Percentiles rank a stretch among this genome's conserved stretches.
phyloP scores from a whole-genome alignment of 345 rosid genomes.

The Durio zibethinus region DNA sequence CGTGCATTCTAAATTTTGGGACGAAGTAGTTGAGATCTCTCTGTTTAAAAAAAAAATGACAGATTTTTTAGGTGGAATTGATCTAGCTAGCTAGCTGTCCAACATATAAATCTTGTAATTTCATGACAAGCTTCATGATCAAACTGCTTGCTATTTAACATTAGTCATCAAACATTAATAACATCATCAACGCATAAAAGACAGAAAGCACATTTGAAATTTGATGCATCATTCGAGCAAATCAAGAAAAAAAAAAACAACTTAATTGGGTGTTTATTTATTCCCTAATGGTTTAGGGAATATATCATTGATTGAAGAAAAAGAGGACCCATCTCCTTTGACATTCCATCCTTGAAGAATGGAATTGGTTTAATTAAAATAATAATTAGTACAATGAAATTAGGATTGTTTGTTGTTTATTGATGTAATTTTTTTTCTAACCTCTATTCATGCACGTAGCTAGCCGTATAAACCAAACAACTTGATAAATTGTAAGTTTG shows the following conservation, averaged over 20 bases:
- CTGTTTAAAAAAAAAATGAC: too few species aligned
- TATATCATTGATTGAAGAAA: slow-evolving; percentile 22
- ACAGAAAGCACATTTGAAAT: neutral
- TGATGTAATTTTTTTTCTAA: slow-evolving; percentile 4
- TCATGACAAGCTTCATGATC: neutral
- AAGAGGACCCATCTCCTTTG: slow-evolving; percentile 42
- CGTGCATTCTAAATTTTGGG: too few species aligned
- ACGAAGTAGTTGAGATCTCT: too few species aligned
- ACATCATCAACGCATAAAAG: neutral
- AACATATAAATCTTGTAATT: neutral
- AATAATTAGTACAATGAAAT: neutral
- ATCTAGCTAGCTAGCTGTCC: neutral
- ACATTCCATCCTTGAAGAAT: slow-evolving; percentile 36
- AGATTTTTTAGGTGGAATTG: too few species aligned
- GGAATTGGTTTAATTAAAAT: slow-evolving; percentile 20
- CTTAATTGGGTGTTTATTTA: neutral
- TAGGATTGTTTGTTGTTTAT: slow-evolving; percentile 15
- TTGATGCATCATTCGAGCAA: neutral
- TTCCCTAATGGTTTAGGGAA: slow-evolving; percentile 10
- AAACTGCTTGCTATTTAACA: neutral
- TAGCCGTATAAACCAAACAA: neutral
- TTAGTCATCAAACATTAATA: neutral
- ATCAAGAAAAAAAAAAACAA: neutral
- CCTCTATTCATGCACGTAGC: slow-evolving; percentile 15
- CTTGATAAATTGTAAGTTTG: neutral